These are phyloP conservation scores for Sphagnum contortum DNA, from an alignment of 225 moss, liverwort and hornwort species.

Conservation along the genomic window DNA sequence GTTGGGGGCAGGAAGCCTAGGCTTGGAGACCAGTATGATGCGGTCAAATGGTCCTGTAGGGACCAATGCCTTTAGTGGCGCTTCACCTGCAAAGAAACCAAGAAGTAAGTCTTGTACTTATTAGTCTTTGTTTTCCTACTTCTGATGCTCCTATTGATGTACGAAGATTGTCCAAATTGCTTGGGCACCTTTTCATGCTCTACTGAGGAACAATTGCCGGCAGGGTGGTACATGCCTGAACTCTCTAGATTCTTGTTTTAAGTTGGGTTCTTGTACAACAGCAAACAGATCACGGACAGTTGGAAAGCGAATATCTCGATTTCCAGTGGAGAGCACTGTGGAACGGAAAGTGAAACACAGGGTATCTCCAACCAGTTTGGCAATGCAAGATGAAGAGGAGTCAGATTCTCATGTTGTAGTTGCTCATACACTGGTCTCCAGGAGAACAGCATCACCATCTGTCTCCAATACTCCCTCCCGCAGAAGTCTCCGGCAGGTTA, in stretches of 20 bases:
- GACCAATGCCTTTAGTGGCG: slow-evolving; percentile 66
- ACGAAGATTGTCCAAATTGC: too few species aligned
- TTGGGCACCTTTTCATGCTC: too few species aligned
- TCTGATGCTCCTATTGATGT: too few species aligned
- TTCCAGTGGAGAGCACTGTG: slow-evolving; percentile 36
- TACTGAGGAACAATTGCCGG: too few species aligned
- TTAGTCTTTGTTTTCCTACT: too few species aligned
- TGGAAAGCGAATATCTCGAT: slow-evolving; percentile 90
- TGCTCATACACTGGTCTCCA: slow-evolving; percentile 68
- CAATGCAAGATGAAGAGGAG: slow-evolving; percentile 63
- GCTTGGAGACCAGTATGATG: slow-evolving; percentile 35
- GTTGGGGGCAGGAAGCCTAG: slow-evolving; percentile 26
- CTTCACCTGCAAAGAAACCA: slow-evolving; percentile 94
- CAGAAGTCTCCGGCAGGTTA: slow-evolving; percentile 55
- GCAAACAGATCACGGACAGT: slow-evolving; percentile 61
- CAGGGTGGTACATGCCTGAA: too few species aligned
- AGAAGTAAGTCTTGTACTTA: slow-evolving; percentile 40
- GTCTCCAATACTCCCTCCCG: slow-evolving; percentile 68
- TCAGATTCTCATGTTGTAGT: slow-evolving; percentile 39
- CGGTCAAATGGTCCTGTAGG: slow-evolving; percentile 39
- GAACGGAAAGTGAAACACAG: slow-evolving; percentile 47
- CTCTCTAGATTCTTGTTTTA: too few species aligned
- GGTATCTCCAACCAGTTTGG: slow-evolving; percentile 35
- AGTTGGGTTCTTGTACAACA: slow-evolving; percentile 6
- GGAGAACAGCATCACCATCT: slow-evolving; percentile 61